A percentile compares a stretch with the other conserved stretches of the same genome.
These are phyloP conservation scores for Leptosphaerulina australis DNA, from an alignment of 2,329 filamentous ascomycete species.

Conservation along the genomic window DNA sequence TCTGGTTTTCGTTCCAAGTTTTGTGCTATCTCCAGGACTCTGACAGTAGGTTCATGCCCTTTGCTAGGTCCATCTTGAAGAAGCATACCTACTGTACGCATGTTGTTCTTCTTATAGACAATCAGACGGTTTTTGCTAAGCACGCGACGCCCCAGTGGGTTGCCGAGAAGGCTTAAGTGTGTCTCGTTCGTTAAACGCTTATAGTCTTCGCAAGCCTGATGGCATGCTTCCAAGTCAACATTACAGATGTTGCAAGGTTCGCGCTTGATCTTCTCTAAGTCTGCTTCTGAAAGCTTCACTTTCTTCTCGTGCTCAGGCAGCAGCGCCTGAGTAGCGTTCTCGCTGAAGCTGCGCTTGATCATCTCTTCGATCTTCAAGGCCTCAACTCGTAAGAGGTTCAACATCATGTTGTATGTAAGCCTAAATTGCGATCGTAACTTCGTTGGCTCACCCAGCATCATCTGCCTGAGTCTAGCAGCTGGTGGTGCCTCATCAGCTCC, in stretches of 20 bases:
- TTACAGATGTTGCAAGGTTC: conserved; percentile 85
- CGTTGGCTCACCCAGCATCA: conserved; percentile 95
- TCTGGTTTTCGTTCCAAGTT: conserved; percentile 74
- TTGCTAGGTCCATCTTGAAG: conserved; percentile 74
- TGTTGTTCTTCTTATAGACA: conserved; percentile 81
- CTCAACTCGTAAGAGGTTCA: conserved; percentile 92
- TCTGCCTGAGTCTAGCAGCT: conserved; percentile 79
- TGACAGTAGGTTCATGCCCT: conserved; percentile 70
- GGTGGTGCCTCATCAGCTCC: conserved; percentile 88
- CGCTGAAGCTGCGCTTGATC: conserved; percentile 99
- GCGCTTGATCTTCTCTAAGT: conserved; percentile 86
- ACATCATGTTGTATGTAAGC: conserved; percentile 98
- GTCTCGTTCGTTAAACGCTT: conserved; percentile 80
- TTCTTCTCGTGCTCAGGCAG: conserved; percentile 95
- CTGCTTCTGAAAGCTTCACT: conserved; percentile 88
- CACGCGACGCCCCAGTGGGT: conserved; percentile 81
- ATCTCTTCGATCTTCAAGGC: conserved; percentile 99
- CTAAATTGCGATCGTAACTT: conserved; percentile 96
- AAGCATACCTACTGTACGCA: conserved; percentile 81
- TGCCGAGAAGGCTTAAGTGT: conserved; percentile 75
- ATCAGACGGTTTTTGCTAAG: conserved; percentile 78
- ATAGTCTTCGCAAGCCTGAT: conserved; percentile 80
- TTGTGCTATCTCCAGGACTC: conserved; percentile 77
- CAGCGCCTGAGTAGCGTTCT: conserved; percentile 93
- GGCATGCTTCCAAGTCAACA: conserved; percentile 76